Evolutionary conservation across 202 grass and related monocot genomes (phyloP).

Genomic region (Brachypodium distachyon): DNA sequence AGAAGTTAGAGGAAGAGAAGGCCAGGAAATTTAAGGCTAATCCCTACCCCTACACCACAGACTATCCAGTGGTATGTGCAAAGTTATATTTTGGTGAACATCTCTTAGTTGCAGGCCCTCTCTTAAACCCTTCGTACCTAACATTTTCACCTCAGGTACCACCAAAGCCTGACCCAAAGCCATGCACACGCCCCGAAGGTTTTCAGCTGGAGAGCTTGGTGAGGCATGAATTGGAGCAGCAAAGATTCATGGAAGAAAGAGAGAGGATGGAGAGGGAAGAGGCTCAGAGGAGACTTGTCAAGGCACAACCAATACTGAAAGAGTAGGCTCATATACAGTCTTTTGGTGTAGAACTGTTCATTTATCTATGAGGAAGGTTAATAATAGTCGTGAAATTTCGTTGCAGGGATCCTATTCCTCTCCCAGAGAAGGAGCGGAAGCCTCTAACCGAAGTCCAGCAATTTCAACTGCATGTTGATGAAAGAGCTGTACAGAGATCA

Average conservation of each 20-base stretch:
- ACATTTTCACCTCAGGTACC: constrained; percentile 53
- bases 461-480: constrained; percentile 67
- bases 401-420: constrained; percentile 69
- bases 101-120: not conserved
- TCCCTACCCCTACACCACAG: constrained; percentile 96
- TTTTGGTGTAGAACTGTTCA: not conserved
- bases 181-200: constrained; percentile 75
- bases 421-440: constrained; percentile 69
- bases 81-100: not conserved
- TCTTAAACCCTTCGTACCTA: not conserved
- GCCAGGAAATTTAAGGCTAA: constrained; percentile 69
- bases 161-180: constrained; percentile 74
- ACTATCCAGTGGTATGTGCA: constrained; percentile 76
- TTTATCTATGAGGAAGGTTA: not conserved
- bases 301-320: constrained; percentile 71
- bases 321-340: constrained; percentile 38
- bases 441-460: constrained; percentile 83
- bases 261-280: constrained; percentile 58
- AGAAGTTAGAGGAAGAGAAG: constrained; percentile 71
- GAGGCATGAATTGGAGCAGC: constrained; percentile 78
- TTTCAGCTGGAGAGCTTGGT: constrained; percentile 87
- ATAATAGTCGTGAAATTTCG: constrained; percentile 5
- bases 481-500: constrained; percentile 69
- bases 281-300: constrained; percentile 51
- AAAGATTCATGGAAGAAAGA: constrained; percentile 52